Evolutionary conservation across 352 stramenopile species (phyloP).

Genomic region (Hyaloperonospora arabidopsidis): DNA sequence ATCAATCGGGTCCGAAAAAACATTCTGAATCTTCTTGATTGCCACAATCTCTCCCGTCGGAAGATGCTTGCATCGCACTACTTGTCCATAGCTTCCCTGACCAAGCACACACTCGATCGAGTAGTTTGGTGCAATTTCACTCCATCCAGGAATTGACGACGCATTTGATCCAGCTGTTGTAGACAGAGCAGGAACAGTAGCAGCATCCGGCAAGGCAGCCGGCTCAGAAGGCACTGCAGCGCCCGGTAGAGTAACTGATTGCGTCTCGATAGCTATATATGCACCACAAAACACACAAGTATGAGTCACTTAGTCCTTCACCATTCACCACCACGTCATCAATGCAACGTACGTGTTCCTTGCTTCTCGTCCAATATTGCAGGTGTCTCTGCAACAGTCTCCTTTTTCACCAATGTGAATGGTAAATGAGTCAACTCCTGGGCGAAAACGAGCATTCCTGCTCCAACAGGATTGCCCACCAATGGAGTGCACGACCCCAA

Average conservation of each 20-base stretch:
- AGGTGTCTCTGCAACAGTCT: slow-evolving; percentile 43
- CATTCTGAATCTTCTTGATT: slow-evolving; percentile 87
- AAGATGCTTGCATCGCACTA: slow-evolving; percentile 83
- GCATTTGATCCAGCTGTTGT: slow-evolving; percentile 42
- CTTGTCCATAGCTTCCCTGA: slow-evolving; percentile 80
- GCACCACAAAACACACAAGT: slow-evolving; percentile 7
- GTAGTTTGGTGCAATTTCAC: slow-evolving; percentile 73
- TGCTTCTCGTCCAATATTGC: slow-evolving; percentile 44
- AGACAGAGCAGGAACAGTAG: slow-evolving; percentile 10
- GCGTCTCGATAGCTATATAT: slow-evolving; percentile 22
- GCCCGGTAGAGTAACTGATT: slow-evolving; percentile 3
- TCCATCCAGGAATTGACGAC: slow-evolving; percentile 72
- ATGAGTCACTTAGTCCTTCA: slow-evolving; percentile 1
- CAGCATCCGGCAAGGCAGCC: slow-evolving; percentile 14
- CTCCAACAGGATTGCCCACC: slow-evolving; percentile 61
- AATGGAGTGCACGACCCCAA: slow-evolving; percentile 66
- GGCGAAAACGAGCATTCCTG: slow-evolving; percentile 75
- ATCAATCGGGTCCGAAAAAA: slow-evolving; percentile 83
- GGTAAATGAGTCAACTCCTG: slow-evolving; percentile 56
- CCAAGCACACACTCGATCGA: slow-evolving; percentile 81
- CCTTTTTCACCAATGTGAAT: slow-evolving; percentile 35
- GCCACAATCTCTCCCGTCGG: slow-evolving; percentile 81
- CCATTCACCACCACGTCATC: not conserved
- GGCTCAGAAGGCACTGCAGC: slow-evolving; percentile 9
- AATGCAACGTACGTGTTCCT: slow-evolving; percentile 33